These are phyloP conservation scores for Ilyonectria destructans DNA, from an alignment of 2,329 filamentous ascomycete species.

Conservation along the genomic window DNA sequence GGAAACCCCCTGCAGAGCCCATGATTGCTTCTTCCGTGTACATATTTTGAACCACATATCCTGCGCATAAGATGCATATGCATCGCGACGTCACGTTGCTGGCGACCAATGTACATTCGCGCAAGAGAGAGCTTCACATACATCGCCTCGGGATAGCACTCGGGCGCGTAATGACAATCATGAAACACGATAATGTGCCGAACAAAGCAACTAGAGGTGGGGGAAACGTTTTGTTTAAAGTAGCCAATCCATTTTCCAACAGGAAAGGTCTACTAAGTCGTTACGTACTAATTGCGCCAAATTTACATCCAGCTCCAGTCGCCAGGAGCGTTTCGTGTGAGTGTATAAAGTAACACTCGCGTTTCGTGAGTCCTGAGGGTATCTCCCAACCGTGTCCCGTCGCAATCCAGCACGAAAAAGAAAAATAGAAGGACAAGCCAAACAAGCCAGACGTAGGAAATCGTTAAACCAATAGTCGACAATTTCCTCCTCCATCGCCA, in stretches of 20 bases:
- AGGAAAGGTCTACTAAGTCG: not conserved
- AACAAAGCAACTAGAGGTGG: not conserved
- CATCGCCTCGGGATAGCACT: not conserved
- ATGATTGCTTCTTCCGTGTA: constrained; percentile 19
- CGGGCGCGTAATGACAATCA: not conserved
- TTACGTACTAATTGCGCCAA: not conserved
- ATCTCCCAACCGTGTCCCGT: constrained; percentile 26
- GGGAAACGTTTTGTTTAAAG: not conserved
- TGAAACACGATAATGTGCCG: not conserved
- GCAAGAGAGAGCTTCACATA: not conserved
- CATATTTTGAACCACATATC: not conserved
- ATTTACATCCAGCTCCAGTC: constrained; percentile 15
- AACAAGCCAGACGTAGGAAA: constrained; percentile 5
- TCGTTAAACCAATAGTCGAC: not conserved
- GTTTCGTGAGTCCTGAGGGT: constrained; percentile 25
- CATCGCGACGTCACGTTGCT: constrained; percentile 7
- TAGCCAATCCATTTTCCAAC: not conserved
- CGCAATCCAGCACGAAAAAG: constrained; percentile 18
- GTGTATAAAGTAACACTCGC: constrained; percentile 1
- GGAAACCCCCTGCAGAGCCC: not conserved
- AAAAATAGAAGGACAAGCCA: not conserved
- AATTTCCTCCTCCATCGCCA: not conserved
- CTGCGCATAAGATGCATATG: constrained; percentile 19
- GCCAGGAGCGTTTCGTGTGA: constrained; percentile 15
- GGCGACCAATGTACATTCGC: constrained; percentile 4